Conservation (phyloP, 2,329 filamentous ascomycete species). For the Aschersonia sp. region DNA sequence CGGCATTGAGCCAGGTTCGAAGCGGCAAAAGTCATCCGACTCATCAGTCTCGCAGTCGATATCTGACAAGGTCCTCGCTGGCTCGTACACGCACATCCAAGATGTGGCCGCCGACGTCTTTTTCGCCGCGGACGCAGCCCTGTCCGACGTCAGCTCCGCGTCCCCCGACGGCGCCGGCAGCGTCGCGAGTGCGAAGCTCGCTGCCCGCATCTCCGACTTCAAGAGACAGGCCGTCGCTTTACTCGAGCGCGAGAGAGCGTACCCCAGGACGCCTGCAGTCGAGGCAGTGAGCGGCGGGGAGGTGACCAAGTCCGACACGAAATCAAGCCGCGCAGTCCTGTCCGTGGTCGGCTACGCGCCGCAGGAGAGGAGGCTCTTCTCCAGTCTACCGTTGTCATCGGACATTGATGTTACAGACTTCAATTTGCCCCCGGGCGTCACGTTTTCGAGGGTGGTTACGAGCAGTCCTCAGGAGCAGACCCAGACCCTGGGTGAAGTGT, state of each 20-base stretch:
- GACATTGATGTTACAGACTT: constrained; percentile 21
- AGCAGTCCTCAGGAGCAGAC: constrained; percentile 28
- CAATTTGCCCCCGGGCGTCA: constrained; percentile 60
- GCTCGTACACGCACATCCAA: constrained; percentile 45
- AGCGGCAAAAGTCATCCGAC: constrained; percentile 44
- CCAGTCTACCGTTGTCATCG: constrained; percentile 47
- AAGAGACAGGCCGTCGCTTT: constrained; percentile 48
- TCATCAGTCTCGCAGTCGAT: constrained; percentile 26
- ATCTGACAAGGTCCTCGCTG: constrained; percentile 35
- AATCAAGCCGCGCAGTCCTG: constrained; percentile 44
- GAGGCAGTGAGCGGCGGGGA: constrained; percentile 25
- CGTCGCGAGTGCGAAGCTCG: constrained; percentile 17
- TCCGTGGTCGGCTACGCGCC: constrained; percentile 66
- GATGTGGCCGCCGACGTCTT: constrained; percentile 47
- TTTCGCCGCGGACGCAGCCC: constrained; percentile 29
- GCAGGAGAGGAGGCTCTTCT: constrained; percentile 67
- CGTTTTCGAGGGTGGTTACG: constrained; percentile 22
- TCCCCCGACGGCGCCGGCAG: constrained; percentile 15
- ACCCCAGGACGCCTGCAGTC: constrained; percentile 23
- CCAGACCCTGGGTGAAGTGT: constrained; percentile 58
- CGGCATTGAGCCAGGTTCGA: constrained; percentile 38
- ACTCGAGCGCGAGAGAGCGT: constrained; percentile 44
- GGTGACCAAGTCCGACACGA: constrained; percentile 20
- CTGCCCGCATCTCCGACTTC: constrained; percentile 37
- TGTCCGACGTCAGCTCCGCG: constrained; percentile 28